These are phyloP conservation scores for Crithidia expoeki DNA, from an alignment of 208 protist genomes.

Conservation along the genomic window DNA sequence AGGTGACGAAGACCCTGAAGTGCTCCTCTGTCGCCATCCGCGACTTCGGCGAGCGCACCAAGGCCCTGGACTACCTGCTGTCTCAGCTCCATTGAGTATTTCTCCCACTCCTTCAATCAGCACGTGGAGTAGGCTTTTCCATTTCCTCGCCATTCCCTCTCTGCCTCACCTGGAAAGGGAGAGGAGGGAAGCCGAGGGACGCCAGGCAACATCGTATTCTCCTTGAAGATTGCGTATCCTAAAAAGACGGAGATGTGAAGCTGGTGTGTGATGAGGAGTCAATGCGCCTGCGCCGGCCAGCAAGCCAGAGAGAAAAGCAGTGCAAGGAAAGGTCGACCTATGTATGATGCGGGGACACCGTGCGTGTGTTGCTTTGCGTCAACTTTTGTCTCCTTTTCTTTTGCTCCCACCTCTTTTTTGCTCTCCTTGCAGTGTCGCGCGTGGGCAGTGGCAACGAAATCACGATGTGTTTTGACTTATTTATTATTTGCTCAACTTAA, in stretches of 20 bases:
- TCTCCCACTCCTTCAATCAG: background rate
- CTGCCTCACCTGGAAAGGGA: background rate
- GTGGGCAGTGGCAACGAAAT: slow-evolving; percentile 23
- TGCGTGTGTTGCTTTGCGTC: too few relatives aligned
- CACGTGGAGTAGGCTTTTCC: slow-evolving; percentile 4
- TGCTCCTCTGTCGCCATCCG: slow-evolving; percentile 89
- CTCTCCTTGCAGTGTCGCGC: background rate
- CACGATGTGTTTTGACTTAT: slow-evolving; percentile 20
- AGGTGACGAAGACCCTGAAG: slow-evolving; percentile 86
- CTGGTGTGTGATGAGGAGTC: slow-evolving; percentile 24
- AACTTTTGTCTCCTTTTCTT: background rate
- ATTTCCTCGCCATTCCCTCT: background rate
- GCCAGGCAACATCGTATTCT: slow-evolving; percentile 16
- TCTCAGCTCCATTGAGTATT: slow-evolving; percentile 62
- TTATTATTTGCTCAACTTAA: slow-evolving; percentile 24
- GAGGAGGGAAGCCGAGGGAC: slow-evolving; percentile 4
- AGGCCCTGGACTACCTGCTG: slow-evolving; percentile 86
- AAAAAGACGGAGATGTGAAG: slow-evolving; percentile 22
- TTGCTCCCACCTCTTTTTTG: background rate
- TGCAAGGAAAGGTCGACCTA: too few relatives aligned
- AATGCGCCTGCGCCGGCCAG: background rate
- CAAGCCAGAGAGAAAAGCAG: background rate
- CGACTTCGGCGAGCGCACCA: slow-evolving; percentile 89
- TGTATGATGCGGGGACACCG: too few relatives aligned
- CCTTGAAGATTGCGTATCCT: slow-evolving; percentile 1